phyloP scores from a whole-genome alignment of 805 yeast genomes.

The Suhomyces canberraensis region DNA sequence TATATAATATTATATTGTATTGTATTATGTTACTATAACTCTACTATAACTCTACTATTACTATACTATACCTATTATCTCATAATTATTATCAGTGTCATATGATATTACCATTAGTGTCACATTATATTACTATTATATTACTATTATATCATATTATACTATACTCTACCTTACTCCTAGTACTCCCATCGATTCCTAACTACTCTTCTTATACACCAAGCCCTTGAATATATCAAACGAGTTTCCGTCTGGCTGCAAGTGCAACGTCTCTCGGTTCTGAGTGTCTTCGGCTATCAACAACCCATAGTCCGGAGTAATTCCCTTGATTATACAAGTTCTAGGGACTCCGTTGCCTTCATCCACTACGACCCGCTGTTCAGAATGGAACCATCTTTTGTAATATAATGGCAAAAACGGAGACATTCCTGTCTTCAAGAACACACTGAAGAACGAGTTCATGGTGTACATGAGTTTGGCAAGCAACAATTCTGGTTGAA shows the following conservation, averaged over 20 bases:
- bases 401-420: constrained; percentile 73
- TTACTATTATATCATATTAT: too few relatives aligned
- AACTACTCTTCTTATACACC: constrained; percentile 44
- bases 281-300: constrained; percentile 67
- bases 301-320: constrained; percentile 81
- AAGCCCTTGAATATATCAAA: constrained; percentile 93
- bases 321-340: constrained; percentile 69
- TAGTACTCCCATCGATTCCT: too few relatives aligned
- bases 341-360: constrained; percentile 40
- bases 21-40: too few relatives aligned
- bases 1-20: too few relatives aligned
- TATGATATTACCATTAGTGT: too few relatives aligned
- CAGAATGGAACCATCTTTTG: constrained; percentile 78
- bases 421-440: constrained; percentile 60
- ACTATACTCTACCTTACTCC: too few relatives aligned
- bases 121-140: too few relatives aligned
- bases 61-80: too few relatives aligned
- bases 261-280: constrained; percentile 50
- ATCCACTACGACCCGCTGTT: constrained; percentile 62
- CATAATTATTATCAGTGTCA: too few relatives aligned
- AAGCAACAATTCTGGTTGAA: constrained; percentile 48
- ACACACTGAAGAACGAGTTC: constrained; percentile 57
- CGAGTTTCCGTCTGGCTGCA: constrained; percentile 97
- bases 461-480: constrained; percentile 69
- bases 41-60: too few relatives aligned